A percentile compares a stretch with the other conserved stretches of the same genome.
phyloP scores from a whole-genome alignment of 768 basidiomycete species.

The Boletellus sp. region DNA sequence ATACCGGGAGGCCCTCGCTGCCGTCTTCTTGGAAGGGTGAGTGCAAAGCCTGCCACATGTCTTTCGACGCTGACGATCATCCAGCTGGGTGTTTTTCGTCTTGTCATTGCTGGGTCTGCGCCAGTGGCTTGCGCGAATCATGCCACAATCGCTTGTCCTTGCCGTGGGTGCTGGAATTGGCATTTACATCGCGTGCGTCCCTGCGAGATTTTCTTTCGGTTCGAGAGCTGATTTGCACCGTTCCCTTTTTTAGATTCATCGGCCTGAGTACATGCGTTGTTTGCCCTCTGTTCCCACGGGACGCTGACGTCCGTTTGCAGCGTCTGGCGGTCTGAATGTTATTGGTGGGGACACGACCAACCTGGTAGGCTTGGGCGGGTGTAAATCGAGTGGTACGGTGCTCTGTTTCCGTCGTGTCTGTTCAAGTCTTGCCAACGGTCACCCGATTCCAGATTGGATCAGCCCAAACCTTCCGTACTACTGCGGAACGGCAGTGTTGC shows the following conservation, averaged over 20 bases:
- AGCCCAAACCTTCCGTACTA: constrained; percentile 47
- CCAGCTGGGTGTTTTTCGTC: constrained; percentile 76
- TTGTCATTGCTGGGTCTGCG: constrained; percentile 80
- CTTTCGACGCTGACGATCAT: background rate
- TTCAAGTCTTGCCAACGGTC: constrained; percentile 8
- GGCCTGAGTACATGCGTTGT: constrained; percentile 52
- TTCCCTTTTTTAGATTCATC: constrained; percentile 51
- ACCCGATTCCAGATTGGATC: constrained; percentile 38
- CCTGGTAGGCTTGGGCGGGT: constrained; percentile 75
- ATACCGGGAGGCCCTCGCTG: constrained; percentile 77
- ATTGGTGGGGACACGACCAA: constrained; percentile 71
- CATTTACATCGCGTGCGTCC: constrained; percentile 74
- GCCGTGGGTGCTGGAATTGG: constrained; percentile 87
- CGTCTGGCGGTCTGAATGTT: constrained; percentile 64
- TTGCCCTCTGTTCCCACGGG: background rate
- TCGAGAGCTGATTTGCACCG: constrained; percentile 7
- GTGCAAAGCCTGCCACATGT: constrained; percentile 18
- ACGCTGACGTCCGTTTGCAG: constrained; percentile 32
- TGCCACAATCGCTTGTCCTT: constrained; percentile 83
- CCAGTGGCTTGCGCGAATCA: constrained; percentile 85
- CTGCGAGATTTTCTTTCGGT: constrained; percentile 1
- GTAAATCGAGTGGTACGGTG: constrained; percentile 45
- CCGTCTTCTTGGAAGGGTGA: constrained; percentile 85
- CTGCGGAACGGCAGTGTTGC: constrained; percentile 63
- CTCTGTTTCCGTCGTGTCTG: constrained; percentile 1